Evolutionary conservation across 192 early-diverging fungal genomes (phyloP), one percentile per base, ranked within the genome.

Genomic region (Backusella psychrophila): DNA sequence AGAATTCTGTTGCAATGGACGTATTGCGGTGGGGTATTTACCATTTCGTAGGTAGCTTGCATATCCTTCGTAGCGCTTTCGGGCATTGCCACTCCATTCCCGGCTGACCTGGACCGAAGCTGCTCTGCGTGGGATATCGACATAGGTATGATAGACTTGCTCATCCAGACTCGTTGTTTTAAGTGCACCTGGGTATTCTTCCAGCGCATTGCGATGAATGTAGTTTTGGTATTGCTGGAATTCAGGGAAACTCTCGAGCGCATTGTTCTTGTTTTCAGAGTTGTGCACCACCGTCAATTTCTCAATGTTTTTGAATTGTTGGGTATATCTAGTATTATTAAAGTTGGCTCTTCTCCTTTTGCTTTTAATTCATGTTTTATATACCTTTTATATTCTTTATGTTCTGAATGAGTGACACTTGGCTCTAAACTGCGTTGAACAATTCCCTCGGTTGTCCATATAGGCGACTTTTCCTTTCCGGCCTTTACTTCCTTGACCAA

Each of bases 341-440:
- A 15, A 15, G 4, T 46, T 17, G 29, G 23, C 34, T 39, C 12
- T 8, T 39, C 0, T 39, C 0, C 11, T 33, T 34, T 72, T 70
- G 7, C 9, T 35, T 14, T 52, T 80, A 2, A 31, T 26, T 53
- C 70, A 14, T 31, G 23, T 41, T 6, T 80, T 33, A 33, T 66
- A n/a, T 89, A 92, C 80, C 88, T 83, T 74, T 80, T 82, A 66
- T 92, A 92, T 73, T 91, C 91, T 46, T 89, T 85, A 9, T 78
- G 67, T 69, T 91, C 89, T 26, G 69, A 65, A 8, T 78, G 79
- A 23, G 83, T 83, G 31, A 91, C 84, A 0, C 63, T 78, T 19
- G 91, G 91, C 33, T 92, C 87, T 65, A 90, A 83, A 69, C 83
- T 84, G 4, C 80, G 85, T 34, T 65, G 82, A 66, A 74, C 81